Percentiles rank a stretch among this genome's conserved stretches.
These are phyloP conservation scores for Saturnispora besseyi DNA, from an alignment of 805 yeast genomes.

Conservation along the genomic window DNA sequence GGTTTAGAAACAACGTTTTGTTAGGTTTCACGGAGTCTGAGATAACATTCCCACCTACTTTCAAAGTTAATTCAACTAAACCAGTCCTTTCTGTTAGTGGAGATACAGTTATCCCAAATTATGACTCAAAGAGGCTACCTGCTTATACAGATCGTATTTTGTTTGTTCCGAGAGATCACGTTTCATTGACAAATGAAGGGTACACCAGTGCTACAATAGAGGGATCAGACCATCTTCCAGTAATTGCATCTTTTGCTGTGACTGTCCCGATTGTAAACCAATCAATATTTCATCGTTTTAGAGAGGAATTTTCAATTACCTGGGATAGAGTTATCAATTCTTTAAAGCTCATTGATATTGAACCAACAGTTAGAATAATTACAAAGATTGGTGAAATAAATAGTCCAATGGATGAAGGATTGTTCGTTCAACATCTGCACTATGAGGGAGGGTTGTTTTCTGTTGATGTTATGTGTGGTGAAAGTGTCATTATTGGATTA, in stretches of 20 bases:
- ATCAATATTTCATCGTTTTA: conserved; percentile 28
- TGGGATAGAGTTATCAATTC: conserved; percentile 19
- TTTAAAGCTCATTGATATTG: conserved; percentile 34
- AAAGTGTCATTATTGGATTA: conserved; percentile 12
- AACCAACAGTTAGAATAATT: conserved; percentile 11
- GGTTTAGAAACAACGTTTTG: conserved; percentile 28
- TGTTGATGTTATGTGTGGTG: conserved; percentile 9
- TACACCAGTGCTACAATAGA: conserved; percentile 19
- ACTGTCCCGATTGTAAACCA: conserved; percentile 30
- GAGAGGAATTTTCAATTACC: conserved; percentile 26
- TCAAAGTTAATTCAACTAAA: conserved; percentile 25
- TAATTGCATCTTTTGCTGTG: conserved; percentile 30
- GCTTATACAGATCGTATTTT: conserved; percentile 54
- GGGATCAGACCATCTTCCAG: conserved; percentile 52
- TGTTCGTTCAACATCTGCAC: neutral
- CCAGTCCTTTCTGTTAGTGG: neutral
- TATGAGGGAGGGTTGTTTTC: neutral
- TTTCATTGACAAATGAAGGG: conserved; percentile 11
- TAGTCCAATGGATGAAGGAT: neutral
- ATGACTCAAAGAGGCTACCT: conserved; percentile 36
- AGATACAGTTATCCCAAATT: conserved; percentile 7
- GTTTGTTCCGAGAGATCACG: conserved; percentile 23
- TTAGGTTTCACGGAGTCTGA: conserved; percentile 39
- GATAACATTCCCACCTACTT: conserved; percentile 46
- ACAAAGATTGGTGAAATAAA: conserved; percentile 1